Conservation (phyloP, 2,329 filamentous ascomycete species). For the Corynespora cassiicola region DNA sequence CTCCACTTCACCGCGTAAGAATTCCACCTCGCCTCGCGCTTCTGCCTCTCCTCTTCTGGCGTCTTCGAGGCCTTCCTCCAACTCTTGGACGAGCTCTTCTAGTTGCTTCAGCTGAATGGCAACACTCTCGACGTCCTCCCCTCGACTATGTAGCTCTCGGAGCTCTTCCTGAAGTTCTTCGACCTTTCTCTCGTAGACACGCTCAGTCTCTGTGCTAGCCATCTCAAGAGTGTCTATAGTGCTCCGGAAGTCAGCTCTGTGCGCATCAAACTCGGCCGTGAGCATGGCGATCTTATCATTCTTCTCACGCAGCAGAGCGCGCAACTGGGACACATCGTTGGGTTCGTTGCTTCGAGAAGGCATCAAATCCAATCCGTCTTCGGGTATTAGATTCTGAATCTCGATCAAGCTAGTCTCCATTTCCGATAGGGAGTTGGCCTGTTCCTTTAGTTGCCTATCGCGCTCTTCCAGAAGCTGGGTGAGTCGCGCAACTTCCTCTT, state of each 20-base stretch:
- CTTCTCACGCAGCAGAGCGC: slow-evolving; percentile 87
- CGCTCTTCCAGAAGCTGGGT: slow-evolving; percentile 79
- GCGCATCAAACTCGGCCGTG: slow-evolving; percentile 91
- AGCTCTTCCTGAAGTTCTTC: slow-evolving; percentile 85
- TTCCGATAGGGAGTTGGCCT: slow-evolving; percentile 80
- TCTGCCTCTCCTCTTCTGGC: slow-evolving; percentile 93
- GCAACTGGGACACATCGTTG: slow-evolving; percentile 77
- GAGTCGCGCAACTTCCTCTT: slow-evolving; percentile 75
- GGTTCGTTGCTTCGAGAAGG: slow-evolving; percentile 50
- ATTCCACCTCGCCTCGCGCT: slow-evolving; percentile 94
- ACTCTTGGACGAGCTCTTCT: slow-evolving; percentile 93
- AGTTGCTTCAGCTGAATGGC: slow-evolving; percentile 92
- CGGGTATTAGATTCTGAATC: slow-evolving; percentile 73
- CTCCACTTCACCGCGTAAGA: slow-evolving; percentile 92
- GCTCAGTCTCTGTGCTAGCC: slow-evolving; percentile 92
- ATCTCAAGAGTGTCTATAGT: slow-evolving; percentile 97
- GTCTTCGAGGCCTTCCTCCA: slow-evolving; percentile 96
- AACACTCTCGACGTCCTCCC: slow-evolving; percentile 89
- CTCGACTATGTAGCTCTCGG: slow-evolving; percentile 79
- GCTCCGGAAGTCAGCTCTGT: slow-evolving; percentile 93
- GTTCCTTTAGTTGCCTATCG: slow-evolving; percentile 87
- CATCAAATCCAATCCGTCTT: slow-evolving; percentile 56
- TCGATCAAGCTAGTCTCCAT: slow-evolving; percentile 91
- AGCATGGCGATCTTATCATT: slow-evolving; percentile 95
- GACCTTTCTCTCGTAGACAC: slow-evolving; percentile 94